A percentile compares a stretch with the other conserved stretches of the same genome.
Conservation (phyloP, 306 rosid species). For the Mucuna pruriens region DNA sequence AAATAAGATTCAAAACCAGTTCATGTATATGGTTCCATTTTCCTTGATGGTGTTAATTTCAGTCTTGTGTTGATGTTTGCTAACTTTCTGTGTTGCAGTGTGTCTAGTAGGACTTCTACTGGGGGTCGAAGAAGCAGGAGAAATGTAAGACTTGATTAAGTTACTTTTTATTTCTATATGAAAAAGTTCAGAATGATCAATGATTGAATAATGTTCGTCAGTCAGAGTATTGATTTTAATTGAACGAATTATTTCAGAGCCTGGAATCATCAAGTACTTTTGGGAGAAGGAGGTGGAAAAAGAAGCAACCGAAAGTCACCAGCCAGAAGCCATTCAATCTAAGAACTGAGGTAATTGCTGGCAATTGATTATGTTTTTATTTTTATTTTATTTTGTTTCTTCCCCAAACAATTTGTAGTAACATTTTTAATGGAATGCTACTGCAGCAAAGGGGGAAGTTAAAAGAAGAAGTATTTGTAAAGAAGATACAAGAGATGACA, state of each 20-base stretch:
- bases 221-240: slow-evolving; percentile 13
- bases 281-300: slow-evolving; percentile 79
- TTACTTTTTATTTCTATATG: not conserved
- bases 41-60: not conserved
- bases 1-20: too few species aligned
- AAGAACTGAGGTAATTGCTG: slow-evolving; percentile 75
- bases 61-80: slow-evolving; percentile 36
- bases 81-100: slow-evolving; percentile 46
- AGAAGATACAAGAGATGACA: slow-evolving; percentile 73
- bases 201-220: not conserved
- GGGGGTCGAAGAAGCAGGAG: slow-evolving; percentile 80
- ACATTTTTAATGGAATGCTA: slow-evolving; percentile 34
- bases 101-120: slow-evolving; percentile 65
- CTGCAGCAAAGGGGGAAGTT: slow-evolving; percentile 86
- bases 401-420: not conserved
- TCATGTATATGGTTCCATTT: not conserved
- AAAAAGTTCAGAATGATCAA: not conserved
- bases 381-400: not conserved
- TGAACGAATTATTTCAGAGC: slow-evolving; percentile 59
- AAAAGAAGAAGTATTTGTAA: slow-evolving; percentile 80
- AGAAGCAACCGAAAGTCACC: slow-evolving; percentile 67
- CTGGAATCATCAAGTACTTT: slow-evolving; percentile 64
- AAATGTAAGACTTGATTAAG: slow-evolving; percentile 61
- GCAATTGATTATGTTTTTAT: not conserved
- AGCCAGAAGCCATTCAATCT: slow-evolving; percentile 83